Evolutionary conservation across 805 yeast species (phyloP).

Genomic region (Saturnispora mendoncae): DNA sequence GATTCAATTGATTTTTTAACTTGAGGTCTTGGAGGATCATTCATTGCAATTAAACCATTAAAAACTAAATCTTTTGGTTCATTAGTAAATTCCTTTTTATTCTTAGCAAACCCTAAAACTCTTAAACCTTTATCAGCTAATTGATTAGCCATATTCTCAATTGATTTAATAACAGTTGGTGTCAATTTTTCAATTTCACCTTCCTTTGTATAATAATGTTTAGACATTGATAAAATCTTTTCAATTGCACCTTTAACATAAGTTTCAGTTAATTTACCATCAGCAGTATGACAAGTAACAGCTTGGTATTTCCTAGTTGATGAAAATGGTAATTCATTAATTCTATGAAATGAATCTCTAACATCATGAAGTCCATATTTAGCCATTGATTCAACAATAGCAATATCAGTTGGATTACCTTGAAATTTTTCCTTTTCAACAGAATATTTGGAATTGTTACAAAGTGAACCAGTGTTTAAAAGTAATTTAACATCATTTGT

Average conservation of each 20-base stretch:
- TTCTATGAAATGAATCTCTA: conserved; percentile 51
- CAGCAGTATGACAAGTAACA: conserved; percentile 56
- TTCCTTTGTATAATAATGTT: conserved; percentile 46
- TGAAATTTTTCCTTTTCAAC: conserved; percentile 59
- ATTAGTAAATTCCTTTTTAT: conserved; percentile 29
- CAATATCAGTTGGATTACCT: conserved; percentile 95
- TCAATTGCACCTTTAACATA: conserved; percentile 91
- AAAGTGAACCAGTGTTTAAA: conserved; percentile 59
- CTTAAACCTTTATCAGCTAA: conserved; percentile 82
- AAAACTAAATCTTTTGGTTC: conserved; percentile 59
- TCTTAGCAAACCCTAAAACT: conserved; percentile 70
- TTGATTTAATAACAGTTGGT: conserved; percentile 36
- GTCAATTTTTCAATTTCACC: conserved; percentile 56
- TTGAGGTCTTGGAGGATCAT: conserved; percentile 93
- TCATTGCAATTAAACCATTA: conserved; percentile 88
- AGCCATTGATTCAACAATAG: conserved; percentile 65
- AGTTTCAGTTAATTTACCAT: conserved; percentile 44
- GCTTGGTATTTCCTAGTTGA: conserved; percentile 88
- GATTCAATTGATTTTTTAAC: conserved; percentile 68
- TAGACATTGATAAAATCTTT: conserved; percentile 52
- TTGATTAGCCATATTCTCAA: conserved; percentile 47
- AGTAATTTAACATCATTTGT: conserved; percentile 47
- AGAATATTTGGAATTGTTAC: conserved; percentile 68
- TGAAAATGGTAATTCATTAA: conserved; percentile 74
- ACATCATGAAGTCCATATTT: conserved; percentile 65